Evolutionary conservation across 495 filamentous ascomycete genomes (phyloP), one percentile per base, ranked within the genome.

Genomic region (Hypoxylon subgilvum): DNA sequence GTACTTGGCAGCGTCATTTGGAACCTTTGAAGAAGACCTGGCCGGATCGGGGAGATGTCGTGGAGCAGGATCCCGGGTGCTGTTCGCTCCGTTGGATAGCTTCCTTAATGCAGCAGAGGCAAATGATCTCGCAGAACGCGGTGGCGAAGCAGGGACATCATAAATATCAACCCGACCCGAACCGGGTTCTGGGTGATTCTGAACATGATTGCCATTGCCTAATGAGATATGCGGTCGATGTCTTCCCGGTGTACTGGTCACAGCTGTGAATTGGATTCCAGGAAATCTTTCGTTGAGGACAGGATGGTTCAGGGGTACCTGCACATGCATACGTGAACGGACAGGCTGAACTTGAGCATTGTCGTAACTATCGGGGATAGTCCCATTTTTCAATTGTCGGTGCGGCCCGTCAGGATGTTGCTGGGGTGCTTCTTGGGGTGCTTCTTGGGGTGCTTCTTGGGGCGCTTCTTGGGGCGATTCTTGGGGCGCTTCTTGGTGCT

Each of bases 141-240:
- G 50, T 36, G 52, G 47, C 13, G 58, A 46, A 5, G 19, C 6
- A 38, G 59, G 52, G 35, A 62, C 40, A 36, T 50, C 58, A 44
- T 45, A 62, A 52, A 52, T 18, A 23, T 47, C 40, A 18, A 12
- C 25, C 14, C 45, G 45, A 38, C 19, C 28, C 19, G 36, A 31
- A 21, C 6, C 14, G 6, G 35, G 18, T 19, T n/a, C 17, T 16
- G 27, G 14, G 16, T 17, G 19, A 22, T 47, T 16, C 22, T 41
- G 18, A 4, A 36, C 21, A 2, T 18, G 16, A 12, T 30, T 19
- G 6, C 22, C n/a, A 4, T 38, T 21, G 9, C 22, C 31, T 10
- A 32, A 9, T 4, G 10, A 5, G 16, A 9, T 1, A 16, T 28
- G 10, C 4, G 14, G 14, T 10, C 13, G 14, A 10, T n/a, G 18